Evolutionary conservation across 176 grass and related monocot genomes (phyloP), one percentile per base, ranked within the genome.

Genomic region (Ensete glaucum): DNA sequence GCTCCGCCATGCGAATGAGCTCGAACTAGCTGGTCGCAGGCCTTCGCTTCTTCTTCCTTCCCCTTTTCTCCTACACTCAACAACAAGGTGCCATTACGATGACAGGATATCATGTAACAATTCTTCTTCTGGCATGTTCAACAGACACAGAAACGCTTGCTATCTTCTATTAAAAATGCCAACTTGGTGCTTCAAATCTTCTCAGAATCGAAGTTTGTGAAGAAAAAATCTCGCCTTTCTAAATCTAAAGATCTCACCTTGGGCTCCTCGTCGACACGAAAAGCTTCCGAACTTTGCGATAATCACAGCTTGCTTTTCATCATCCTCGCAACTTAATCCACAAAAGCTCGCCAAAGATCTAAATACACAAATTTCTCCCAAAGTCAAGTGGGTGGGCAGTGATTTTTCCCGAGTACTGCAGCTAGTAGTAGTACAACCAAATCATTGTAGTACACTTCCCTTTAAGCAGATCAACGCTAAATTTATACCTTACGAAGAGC

Each of bases 1-100:
- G 64, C 50, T 72, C 81, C 62, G 74, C 74, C 81, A 82, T 80
- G 20, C 79, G 67, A 52, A 29, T 67, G 56, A 82, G 80, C 16
- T 71, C 57, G 16, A 60, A 60, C n/a, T 60, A 6, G 57, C 9
- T 60, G 57, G 16, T 8, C n/a, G 57, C 57, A 60, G 1, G 57
- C 57, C n/a, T 52, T 11, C 10, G 1, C n/a, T 19, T 52, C 68
- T 9, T 51, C 17, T 51, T 71, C 68, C 68, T 52, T 10, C 68
- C 7, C n/a, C 48, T n/a, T n/a, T 20, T 14, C 57, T 71, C 68
- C 29, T 51, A 22, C 48, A 71, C n/a, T 51, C 29, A 21, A 50
- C 11, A 26, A 65, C 63, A 65, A 64, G 24, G 9, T 13, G 3
- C 9, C 57, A 60, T 60, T 8, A 8, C 8, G 57, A 60, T 7